Evolutionary conservation across 2,329 filamentous ascomycete species (phyloP).

Genomic region (Nannizziopsis barbatae): DNA sequence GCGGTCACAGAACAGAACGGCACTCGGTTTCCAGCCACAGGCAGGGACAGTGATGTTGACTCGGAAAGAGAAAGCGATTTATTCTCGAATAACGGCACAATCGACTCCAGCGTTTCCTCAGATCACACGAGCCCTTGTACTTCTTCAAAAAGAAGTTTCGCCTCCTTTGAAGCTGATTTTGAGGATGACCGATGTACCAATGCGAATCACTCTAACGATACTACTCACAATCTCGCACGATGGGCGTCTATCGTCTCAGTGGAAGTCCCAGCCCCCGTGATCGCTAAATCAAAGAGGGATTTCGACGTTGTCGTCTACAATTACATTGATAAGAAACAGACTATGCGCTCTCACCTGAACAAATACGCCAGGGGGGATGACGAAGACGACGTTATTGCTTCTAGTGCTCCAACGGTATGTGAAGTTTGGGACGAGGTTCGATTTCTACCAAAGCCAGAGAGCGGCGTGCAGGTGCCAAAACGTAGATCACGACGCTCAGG

Average conservation of each 20-base stretch:
- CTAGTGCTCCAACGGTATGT: constrained; percentile 6
- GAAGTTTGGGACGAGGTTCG: constrained; percentile 1
- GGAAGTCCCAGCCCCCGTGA: constrained; percentile 6
- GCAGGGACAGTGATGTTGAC: background rate
- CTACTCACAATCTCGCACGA: background rate
- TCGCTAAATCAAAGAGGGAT: background rate
- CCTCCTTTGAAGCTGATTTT: background rate
- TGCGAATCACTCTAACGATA: background rate
- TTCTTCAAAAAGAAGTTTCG: constrained; percentile 8
- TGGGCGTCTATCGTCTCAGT: constrained; percentile 1
- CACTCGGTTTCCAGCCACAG: background rate
- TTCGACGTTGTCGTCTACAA: constrained; percentile 8
- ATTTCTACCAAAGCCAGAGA: background rate
- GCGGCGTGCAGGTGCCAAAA: background rate
- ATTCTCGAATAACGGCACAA: background rate
- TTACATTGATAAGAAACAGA: background rate
- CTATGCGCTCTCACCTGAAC: background rate
- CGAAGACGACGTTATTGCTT: constrained; percentile 12
- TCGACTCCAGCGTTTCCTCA: constrained; percentile 7
- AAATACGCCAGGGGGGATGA: background rate
- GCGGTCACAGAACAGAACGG: background rate
- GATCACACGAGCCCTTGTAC: background rate
- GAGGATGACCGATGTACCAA: no score
- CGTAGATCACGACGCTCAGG: background rate
- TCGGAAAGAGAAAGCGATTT: constrained; percentile 4